Percentiles rank a stretch among this genome's conserved stretches.
These are phyloP conservation scores for Bodo saltans DNA, from an alignment of 78 protist genomes.

Conservation along the genomic window DNA sequence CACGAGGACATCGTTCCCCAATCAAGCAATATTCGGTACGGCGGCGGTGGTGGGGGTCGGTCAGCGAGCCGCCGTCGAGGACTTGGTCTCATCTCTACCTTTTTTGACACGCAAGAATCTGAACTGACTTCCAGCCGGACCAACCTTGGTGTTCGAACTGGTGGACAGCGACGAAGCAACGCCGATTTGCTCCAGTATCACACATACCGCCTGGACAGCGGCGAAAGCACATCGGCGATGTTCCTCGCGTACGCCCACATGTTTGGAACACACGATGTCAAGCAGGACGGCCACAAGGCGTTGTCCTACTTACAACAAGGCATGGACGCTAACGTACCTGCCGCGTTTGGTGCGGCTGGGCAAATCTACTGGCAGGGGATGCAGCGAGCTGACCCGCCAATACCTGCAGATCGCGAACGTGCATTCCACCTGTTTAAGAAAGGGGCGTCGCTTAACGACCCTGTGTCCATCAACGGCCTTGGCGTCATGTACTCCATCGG, in stretches of 20 bases:
- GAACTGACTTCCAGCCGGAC: slow-evolving; percentile 19
- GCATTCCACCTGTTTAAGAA: slow-evolving; percentile 42
- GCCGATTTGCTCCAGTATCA: slow-evolving; percentile 37
- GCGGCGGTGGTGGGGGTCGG: too few relatives aligned
- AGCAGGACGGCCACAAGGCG: slow-evolving; percentile 53
- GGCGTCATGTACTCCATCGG: slow-evolving; percentile 46
- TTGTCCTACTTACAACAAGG: slow-evolving; percentile 18
- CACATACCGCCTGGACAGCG: slow-evolving; percentile 46
- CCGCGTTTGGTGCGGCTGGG: background rate
- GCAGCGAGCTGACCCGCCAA: background rate
- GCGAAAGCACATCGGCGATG: slow-evolving; percentile 47
- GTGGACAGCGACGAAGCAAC: too few relatives aligned
- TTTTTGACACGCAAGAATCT: too few relatives aligned
- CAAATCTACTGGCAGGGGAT: background rate
- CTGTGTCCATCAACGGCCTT: slow-evolving; percentile 41
- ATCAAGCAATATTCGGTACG: background rate
- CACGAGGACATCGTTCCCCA: background rate
- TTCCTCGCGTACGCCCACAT: slow-evolving; percentile 44
- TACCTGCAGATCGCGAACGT: slow-evolving; percentile 37
- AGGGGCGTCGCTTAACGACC: slow-evolving; percentile 37
- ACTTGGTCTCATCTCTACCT: too few relatives aligned
- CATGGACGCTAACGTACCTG: background rate
- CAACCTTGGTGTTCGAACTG: too few relatives aligned
- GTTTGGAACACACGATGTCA: slow-evolving; percentile 42
- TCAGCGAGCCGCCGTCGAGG: too few relatives aligned